These are phyloP conservation scores for Flaveria brownii DNA, from an alignment of 129 eudicot species.

Conservation along the genomic window DNA sequence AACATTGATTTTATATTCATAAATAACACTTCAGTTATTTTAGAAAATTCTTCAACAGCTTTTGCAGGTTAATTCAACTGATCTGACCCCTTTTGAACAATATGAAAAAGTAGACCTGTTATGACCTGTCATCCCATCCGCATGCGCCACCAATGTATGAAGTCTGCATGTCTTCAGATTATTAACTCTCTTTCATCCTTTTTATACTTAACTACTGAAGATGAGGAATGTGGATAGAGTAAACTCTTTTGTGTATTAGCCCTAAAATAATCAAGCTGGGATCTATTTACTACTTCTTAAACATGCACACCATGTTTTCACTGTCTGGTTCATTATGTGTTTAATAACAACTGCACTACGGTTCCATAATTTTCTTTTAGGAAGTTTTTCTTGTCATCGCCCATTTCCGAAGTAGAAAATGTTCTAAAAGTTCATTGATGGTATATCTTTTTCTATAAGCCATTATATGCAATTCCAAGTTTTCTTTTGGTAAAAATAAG, in stretches of 20 bases:
- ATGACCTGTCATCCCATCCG: not conserved
- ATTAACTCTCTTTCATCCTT: slow-evolving; percentile 10
- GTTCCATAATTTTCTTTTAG: not conserved
- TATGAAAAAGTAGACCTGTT: not conserved
- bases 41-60: not conserved
- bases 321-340: not conserved
- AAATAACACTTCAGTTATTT: not conserved
- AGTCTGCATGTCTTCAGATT: slow-evolving; percentile 17
- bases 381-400: not conserved
- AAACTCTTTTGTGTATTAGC: slow-evolving; percentile 4
- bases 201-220: not conserved
- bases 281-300: not conserved
- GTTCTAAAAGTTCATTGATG: slow-evolving; percentile 5
- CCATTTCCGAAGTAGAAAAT: slow-evolving; percentile 7
- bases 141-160: not conserved
- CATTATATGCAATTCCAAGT: not conserved
- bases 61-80: not conserved
- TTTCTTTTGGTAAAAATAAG: slow-evolving; percentile 15
- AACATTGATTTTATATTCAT: not conserved
- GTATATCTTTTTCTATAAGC: not conserved
- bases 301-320: not conserved
- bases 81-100: not conserved
- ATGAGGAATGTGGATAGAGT: not conserved
- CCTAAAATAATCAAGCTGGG: not conserved
- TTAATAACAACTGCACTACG: not conserved